Conservation (phyloP, 305 asterid genomes). For the Ilex paraguariensis region DNA sequence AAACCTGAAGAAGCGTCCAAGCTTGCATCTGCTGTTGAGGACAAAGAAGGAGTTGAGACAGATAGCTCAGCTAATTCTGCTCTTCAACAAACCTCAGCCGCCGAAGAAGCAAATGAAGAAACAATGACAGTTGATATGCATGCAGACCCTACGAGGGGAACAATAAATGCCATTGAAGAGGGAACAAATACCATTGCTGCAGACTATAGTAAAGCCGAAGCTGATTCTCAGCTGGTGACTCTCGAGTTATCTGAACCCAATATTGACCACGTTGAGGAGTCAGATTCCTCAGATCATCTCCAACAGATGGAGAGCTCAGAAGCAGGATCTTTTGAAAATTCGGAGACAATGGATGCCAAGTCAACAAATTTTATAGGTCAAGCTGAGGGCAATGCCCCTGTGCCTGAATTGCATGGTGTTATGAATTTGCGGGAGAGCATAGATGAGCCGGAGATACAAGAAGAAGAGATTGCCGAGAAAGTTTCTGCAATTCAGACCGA, state of each 20-base stretch:
- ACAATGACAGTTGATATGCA: slow-evolving; percentile 18
- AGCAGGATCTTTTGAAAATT: slow-evolving; percentile 28
- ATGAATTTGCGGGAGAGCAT: slow-evolving; percentile 28
- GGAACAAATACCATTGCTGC: slow-evolving; percentile 23
- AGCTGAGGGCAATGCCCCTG: slow-evolving; percentile 24
- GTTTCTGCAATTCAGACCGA: slow-evolving; percentile 34
- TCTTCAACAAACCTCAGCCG: slow-evolving; percentile 26
- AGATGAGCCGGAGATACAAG: slow-evolving; percentile 28
- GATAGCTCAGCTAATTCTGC: slow-evolving; percentile 28
- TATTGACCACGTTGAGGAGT: slow-evolving; percentile 30
- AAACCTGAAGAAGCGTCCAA: slow-evolving; percentile 23
- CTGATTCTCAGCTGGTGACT: slow-evolving; percentile 24
- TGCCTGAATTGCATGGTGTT: slow-evolving; percentile 23
- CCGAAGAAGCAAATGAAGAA: slow-evolving; percentile 33
- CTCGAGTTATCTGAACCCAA: slow-evolving; percentile 37
- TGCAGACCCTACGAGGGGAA: slow-evolving; percentile 36
- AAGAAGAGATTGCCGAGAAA: slow-evolving; percentile 29
- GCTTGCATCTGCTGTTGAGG: slow-evolving; percentile 29
- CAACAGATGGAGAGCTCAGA: slow-evolving; percentile 36
- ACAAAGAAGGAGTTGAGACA: slow-evolving; percentile 15
- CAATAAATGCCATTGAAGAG: slow-evolving; percentile 23
- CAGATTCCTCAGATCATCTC: slow-evolving; percentile 24
- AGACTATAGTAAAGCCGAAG: slow-evolving; percentile 35
- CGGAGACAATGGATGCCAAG: slow-evolving; percentile 33
- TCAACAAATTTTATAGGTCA: slow-evolving; percentile 31